Evolutionary conservation across 306 rosid genomes (phyloP).

Genomic region (Quercus gilva): DNA sequence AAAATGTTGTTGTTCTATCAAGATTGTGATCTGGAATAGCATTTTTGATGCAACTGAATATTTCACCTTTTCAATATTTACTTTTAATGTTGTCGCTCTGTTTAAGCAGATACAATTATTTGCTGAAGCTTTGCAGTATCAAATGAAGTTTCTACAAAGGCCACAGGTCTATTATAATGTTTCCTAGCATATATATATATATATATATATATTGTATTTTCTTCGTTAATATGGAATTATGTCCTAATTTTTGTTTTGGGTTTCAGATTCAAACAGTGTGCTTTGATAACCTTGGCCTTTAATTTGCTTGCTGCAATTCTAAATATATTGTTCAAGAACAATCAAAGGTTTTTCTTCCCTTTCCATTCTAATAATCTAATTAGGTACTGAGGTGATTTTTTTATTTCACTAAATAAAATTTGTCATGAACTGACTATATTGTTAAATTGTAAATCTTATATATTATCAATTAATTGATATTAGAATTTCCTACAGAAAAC

Average conservation of each 20-base stretch:
- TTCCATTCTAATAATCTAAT: not conserved
- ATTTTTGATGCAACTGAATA: not conserved
- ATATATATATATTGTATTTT: too few species aligned
- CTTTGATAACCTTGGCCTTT: slow-evolving; percentile 86
- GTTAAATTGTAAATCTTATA: not conserved
- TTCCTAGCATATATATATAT: not conserved
- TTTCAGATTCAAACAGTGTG: slow-evolving; percentile 95
- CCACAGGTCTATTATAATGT: slow-evolving; percentile 53
- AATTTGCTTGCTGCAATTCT: slow-evolving; percentile 61
- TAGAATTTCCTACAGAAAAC: not conserved
- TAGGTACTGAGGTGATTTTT: not conserved
- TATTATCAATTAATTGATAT: not conserved
- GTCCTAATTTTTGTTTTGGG: slow-evolving; percentile 7
- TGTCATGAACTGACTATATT: not conserved
- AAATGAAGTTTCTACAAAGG: slow-evolving; percentile 88
- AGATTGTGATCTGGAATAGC: not conserved
- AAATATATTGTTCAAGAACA: slow-evolving; percentile 52
- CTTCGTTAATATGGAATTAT: not conserved
- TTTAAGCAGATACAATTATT: slow-evolving; percentile 64
- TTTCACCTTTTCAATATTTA: slow-evolving; percentile 1
- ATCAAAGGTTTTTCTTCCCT: slow-evolving; percentile 51
- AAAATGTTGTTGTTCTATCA: too few species aligned
- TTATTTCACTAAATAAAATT: not conserved
- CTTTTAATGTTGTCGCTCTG: slow-evolving; percentile 20
- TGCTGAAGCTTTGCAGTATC: slow-evolving; percentile 85